A percentile compares a stretch with the other conserved stretches of the same genome.
Conservation (phyloP, 2,329 filamentous ascomycete genomes). For the Cladosporium phlei region DNA sequence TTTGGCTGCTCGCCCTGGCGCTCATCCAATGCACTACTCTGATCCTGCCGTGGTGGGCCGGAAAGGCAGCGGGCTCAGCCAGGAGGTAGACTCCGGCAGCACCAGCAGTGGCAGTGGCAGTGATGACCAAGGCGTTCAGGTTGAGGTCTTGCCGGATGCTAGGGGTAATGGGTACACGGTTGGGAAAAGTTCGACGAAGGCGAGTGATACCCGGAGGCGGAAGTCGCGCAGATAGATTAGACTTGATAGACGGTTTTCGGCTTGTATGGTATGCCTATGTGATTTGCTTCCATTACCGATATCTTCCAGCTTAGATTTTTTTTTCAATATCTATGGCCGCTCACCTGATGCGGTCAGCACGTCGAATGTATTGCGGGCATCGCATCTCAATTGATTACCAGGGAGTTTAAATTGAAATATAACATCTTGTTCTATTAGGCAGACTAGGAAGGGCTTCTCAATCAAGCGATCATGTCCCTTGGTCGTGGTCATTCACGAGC, state of each 20-base stretch:
- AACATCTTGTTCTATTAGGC: too few relatives aligned
- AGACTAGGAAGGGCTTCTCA: too few relatives aligned
- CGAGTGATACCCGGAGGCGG: slow-evolving; percentile 6
- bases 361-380: too few relatives aligned
- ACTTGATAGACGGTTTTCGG: not conserved
- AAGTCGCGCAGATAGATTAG: slow-evolving; percentile 12
- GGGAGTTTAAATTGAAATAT: too few relatives aligned
- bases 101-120: slow-evolving; percentile 20
- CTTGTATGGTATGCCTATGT: slow-evolving; percentile 2
- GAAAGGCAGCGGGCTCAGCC: slow-evolving; percentile 21
- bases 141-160: slow-evolving; percentile 24
- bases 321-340: too few relatives aligned
- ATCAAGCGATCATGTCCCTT: too few relatives aligned
- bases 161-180: slow-evolving; percentile 21
- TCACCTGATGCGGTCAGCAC: too few relatives aligned
- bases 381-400: too few relatives aligned
- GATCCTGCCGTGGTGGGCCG: slow-evolving; percentile 17
- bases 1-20: slow-evolving; percentile 17
- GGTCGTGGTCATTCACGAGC: too few relatives aligned
- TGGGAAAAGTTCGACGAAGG: slow-evolving; percentile 11
- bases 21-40: slow-evolving; percentile 12
- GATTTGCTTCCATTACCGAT: too few relatives aligned
- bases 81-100: slow-evolving; percentile 17
- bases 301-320: too few relatives aligned
- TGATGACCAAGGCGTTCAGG: slow-evolving; percentile 29